phyloP scores from a whole-genome alignment of 2,329 filamentous ascomycete genomes.

The Pyrenochaeta sp. region DNA sequence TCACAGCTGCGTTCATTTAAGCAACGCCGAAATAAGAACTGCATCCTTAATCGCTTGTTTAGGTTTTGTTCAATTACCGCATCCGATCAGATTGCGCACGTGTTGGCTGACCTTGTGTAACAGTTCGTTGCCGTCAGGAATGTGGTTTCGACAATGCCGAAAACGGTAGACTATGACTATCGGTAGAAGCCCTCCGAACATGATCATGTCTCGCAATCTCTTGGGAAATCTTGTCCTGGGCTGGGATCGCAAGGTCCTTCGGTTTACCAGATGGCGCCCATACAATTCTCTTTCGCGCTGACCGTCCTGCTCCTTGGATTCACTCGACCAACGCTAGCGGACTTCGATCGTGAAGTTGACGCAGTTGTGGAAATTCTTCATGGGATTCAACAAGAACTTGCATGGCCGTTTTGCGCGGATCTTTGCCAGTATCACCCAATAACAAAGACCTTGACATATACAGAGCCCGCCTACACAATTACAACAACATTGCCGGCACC shows the following conservation, averaged over 20 bases:
- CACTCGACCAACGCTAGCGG: background rate
- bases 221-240: background rate
- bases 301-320: background rate
- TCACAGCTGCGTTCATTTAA: background rate
- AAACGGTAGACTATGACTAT: slow-evolving; percentile 9
- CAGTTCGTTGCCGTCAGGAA: background rate
- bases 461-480: slow-evolving; percentile 1
- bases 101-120: background rate
- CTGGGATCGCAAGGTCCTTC: background rate
- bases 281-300: too few relatives aligned
- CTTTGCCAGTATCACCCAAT: background rate
- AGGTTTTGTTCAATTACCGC: background rate
- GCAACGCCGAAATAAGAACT: background rate
- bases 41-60: background rate
- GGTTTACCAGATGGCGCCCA: background rate
- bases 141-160: background rate
- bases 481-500: background rate
- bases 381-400: slow-evolving; percentile 1
- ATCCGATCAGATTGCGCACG: background rate
- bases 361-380: background rate
- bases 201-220: background rate
- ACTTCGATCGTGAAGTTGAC: background rate
- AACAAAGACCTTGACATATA: background rate
- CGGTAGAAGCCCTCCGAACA: background rate
- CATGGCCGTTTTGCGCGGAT: slow-evolving; percentile 1